Evolutionary conservation across 495 filamentous ascomycete genomes (phyloP).

Genomic region (Xylaria flabelliformis): DNA sequence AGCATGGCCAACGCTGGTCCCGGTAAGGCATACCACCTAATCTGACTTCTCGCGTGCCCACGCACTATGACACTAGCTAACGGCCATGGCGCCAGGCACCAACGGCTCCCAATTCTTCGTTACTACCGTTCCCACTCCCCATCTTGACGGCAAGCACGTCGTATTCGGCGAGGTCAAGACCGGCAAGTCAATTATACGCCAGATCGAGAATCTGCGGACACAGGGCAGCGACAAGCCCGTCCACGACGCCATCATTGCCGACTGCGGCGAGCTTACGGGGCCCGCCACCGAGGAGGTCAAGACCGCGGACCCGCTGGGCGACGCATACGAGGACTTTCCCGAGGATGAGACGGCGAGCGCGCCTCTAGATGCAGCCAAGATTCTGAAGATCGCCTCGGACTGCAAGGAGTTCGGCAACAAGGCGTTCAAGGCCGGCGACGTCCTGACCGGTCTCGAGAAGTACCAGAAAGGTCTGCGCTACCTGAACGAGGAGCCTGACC

Average conservation of each 20-base stretch:
- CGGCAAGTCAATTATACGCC: constrained; percentile 88
- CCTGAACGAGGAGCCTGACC: constrained; percentile 82
- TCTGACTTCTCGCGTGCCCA: no score
- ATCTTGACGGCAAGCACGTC: constrained; percentile 96
- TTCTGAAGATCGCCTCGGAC: constrained; percentile 80
- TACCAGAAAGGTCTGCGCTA: constrained; percentile 98
- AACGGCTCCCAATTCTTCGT: constrained; percentile 99
- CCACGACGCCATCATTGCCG: constrained; percentile 72
- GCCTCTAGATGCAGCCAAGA: constrained; percentile 64
- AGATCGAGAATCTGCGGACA: constrained; percentile 87
- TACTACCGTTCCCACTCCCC: constrained; percentile 90
- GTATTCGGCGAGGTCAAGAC: constrained; percentile 96
- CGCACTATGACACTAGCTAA: constrained; percentile 23
- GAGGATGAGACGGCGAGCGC: constrained; percentile 70
- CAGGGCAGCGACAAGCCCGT: constrained; percentile 78
- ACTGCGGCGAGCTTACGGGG: constrained; percentile 85
- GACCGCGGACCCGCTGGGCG: constrained; percentile 78
- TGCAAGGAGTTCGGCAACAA: constrained; percentile 92
- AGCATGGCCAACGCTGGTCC: constrained; percentile 98
- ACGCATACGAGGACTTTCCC: constrained; percentile 95
- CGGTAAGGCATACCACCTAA: constrained; percentile 58
- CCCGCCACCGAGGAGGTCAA: constrained; percentile 69
- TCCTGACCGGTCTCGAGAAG: constrained; percentile 79
- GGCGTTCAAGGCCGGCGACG: constrained; percentile 82
- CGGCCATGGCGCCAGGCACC: constrained; percentile 58